phyloP scores from a whole-genome alignment of 2,329 filamentous ascomycete species.

The Fusarium falciforme region DNA sequence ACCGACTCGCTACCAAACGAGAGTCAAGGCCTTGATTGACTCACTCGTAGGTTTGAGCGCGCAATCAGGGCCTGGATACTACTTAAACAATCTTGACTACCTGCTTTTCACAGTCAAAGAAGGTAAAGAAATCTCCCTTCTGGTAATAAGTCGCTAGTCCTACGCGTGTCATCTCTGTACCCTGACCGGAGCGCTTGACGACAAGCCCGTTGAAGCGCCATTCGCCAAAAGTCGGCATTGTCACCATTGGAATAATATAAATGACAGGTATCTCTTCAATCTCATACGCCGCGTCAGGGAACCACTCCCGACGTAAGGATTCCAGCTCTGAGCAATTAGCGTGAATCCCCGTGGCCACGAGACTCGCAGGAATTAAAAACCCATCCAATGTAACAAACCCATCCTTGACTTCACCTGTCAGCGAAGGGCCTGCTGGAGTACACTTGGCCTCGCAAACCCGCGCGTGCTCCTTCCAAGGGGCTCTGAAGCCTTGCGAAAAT shows the following conservation, averaged over 20 bases:
- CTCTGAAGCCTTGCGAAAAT: too few species aligned
- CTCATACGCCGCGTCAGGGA: not conserved
- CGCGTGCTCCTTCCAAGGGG: not conserved
- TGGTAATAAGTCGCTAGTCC: not conserved
- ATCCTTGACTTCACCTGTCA: not conserved
- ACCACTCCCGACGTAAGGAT: rapidly evolving
- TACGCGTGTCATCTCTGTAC: not conserved
- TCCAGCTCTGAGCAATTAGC: not conserved
- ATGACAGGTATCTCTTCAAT: not conserved
- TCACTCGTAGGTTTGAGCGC: not conserved
- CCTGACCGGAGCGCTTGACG: not conserved
- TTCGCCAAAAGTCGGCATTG: too few species aligned
- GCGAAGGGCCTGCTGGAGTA: not conserved
- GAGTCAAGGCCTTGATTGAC: not conserved
- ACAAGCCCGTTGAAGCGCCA: not conserved
- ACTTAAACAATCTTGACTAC: not conserved
- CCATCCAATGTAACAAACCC: not conserved
- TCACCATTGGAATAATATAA: not conserved
- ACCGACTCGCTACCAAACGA: too few species aligned
- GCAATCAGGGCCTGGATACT: not conserved
- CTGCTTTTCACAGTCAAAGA: not conserved
- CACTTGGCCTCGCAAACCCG: not conserved
- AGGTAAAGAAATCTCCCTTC: not conserved
- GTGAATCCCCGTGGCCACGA: rapidly evolving
- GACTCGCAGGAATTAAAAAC: not conserved